Percentiles rank a stretch among this genome's conserved stretches.
Evolutionary conservation across 495 filamentous ascomycete genomes (phyloP).

Genomic region (Corynascus novoguineensis): DNA sequence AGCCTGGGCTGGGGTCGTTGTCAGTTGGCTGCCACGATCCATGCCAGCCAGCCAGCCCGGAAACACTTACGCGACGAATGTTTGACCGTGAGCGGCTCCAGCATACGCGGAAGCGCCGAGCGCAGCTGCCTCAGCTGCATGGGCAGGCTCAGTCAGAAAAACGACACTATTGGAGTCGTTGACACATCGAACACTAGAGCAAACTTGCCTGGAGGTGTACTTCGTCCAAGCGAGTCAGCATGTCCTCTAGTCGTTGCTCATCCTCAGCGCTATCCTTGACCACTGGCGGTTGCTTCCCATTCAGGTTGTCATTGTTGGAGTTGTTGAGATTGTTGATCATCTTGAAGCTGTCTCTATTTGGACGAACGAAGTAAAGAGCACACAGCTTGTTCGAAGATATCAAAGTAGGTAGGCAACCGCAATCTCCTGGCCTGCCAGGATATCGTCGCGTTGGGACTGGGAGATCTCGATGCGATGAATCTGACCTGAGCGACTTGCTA

Average conservation of each 20-base stretch:
- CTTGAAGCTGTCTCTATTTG: conserved; percentile 6
- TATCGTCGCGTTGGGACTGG: not conserved
- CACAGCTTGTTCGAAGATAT: not conserved
- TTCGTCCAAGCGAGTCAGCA: conserved; percentile 34
- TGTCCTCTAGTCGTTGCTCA: conserved; percentile 34
- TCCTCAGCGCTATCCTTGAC: conserved; percentile 23
- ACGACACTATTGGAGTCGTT: not conserved
- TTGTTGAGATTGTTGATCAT: conserved; percentile 25
- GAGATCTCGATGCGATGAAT: conserved; percentile 12
- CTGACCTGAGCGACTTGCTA: not conserved
- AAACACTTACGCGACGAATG: conserved; percentile 35
- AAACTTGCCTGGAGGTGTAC: conserved; percentile 40
- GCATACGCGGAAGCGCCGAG: conserved; percentile 42
- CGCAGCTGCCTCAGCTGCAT: conserved; percentile 39
- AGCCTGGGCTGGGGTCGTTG: conserved; percentile 32
- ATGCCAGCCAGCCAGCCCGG: too few species aligned
- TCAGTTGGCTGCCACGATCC: conserved; percentile 19
- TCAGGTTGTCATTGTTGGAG: too few species aligned
- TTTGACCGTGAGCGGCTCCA: conserved; percentile 37
- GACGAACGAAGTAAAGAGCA: not conserved
- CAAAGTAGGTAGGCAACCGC: not conserved
- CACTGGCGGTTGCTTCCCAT: conserved; percentile 8
- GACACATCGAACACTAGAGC: not conserved
- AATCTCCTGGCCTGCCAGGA: not conserved
- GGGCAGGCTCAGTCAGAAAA: conserved; percentile 20